Conservation (phyloP, 2,329 filamentous ascomycete species). For the Alternaria brassicicola region DNA sequence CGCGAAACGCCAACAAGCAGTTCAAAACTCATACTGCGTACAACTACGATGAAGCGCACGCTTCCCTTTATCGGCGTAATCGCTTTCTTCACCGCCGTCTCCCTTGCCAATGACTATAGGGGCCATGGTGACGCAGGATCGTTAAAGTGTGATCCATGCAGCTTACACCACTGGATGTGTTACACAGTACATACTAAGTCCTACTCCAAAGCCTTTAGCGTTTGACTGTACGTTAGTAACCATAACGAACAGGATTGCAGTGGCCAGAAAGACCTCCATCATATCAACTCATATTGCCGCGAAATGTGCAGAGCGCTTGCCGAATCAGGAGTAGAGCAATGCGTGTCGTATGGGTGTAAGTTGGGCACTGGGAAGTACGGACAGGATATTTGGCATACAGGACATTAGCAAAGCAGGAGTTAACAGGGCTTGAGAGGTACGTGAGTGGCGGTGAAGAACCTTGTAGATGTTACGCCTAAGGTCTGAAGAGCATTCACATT, state of each 20-base stretch:
- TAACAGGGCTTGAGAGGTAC: not conserved
- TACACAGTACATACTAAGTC: not conserved
- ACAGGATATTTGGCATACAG: not conserved
- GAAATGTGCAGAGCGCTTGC: not conserved
- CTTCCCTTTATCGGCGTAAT: not conserved
- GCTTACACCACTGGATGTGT: not conserved
- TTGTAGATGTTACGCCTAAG: not conserved
- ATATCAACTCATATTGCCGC: not conserved
- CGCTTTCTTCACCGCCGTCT: not conserved
- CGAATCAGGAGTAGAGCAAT: not conserved
- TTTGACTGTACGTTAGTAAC: not conserved
- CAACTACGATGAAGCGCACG: not conserved
- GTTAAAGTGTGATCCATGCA: not conserved
- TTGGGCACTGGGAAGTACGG: not conserved
- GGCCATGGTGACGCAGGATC: not conserved
- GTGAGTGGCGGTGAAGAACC: not conserved
- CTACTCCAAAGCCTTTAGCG: not conserved
- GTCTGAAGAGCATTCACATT: no score
- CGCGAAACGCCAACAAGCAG: not conserved
- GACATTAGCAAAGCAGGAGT: not conserved
- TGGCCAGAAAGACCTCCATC: not conserved
- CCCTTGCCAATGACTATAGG: not conserved
- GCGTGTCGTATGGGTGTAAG: not conserved
- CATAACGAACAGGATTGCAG: not conserved
- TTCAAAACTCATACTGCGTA: not conserved